Conservation (phyloP, 306 rosid genomes). For the Abrus precatorius region DNA sequence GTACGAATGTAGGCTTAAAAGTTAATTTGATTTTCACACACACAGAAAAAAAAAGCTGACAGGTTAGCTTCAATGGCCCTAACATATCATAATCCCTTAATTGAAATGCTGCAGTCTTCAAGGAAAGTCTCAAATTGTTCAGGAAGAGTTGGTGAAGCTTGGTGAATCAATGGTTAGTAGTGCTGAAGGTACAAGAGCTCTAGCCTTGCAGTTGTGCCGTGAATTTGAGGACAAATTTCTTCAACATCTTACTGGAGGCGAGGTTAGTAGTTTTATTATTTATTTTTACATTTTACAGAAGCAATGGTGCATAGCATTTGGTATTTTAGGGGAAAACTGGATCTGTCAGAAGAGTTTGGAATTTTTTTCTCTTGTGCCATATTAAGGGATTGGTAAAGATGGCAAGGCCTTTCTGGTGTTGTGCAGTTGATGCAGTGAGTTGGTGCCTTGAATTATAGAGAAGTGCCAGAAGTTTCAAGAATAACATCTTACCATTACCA, state of each 20-base stretch:
- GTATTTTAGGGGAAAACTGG: background rate
- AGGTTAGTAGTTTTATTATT: conserved; percentile 68
- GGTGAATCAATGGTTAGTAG: conserved; percentile 93
- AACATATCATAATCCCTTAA: conserved; percentile 28
- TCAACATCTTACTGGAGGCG: conserved; percentile 92
- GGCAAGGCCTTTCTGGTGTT: conserved; percentile 9
- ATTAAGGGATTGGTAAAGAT: conserved; percentile 16
- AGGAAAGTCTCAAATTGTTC: conserved; percentile 95
- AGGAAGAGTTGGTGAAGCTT: conserved; percentile 88
- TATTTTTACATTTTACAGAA: conserved; percentile 18
- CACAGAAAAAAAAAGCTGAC: background rate
- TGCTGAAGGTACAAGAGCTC: conserved; percentile 95
- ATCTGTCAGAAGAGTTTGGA: background rate
- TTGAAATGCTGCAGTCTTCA: conserved; percentile 62
- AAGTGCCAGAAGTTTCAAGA: conserved; percentile 31
- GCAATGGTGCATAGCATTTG: conserved; percentile 14
- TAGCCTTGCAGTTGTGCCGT: conserved; percentile 97
- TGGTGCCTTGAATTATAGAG: conserved; percentile 29
- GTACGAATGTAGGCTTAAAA: background rate
- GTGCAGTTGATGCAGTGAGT: conserved; percentile 23
- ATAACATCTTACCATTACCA: conserved; percentile 37
- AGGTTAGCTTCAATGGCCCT: conserved; percentile 20
- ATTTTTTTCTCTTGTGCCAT: background rate
- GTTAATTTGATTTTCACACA: conserved; percentile 1
- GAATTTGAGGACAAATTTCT: conserved; percentile 99